Percentiles rank a stretch among this genome's conserved stretches.
Conservation (phyloP, 208 protist species). For the Phytomonas francai region DNA sequence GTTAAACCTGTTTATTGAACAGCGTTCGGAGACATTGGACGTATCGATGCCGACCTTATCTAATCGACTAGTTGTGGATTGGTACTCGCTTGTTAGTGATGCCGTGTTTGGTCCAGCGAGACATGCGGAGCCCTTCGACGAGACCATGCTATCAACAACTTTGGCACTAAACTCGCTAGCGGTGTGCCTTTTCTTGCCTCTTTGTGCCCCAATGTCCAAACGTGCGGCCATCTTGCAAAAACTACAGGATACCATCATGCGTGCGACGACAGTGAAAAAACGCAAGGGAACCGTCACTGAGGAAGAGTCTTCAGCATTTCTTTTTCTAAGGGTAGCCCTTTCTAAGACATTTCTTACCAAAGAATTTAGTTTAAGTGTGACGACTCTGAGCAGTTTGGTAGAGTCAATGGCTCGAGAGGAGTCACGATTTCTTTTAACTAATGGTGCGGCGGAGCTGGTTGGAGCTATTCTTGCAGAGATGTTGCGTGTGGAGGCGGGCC, state of each 20-base stretch:
- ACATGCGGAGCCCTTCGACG: conserved; percentile 2
- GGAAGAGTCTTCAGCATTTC: conserved; percentile 2
- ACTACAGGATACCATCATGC: conserved; percentile 30
- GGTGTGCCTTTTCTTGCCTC: conserved; percentile 31
- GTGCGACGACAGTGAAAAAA: conserved; percentile 12
- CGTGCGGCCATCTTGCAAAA: conserved; percentile 27
- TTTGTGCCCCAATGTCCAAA: conserved; percentile 30
- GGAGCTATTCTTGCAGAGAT: conserved; percentile 27
- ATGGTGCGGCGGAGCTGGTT: conserved; percentile 40
- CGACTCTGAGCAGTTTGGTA: conserved; percentile 56
- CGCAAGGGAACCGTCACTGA: not conserved
- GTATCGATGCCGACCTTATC: not conserved
- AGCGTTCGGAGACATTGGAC: not conserved
- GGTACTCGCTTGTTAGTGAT: conserved; percentile 34
- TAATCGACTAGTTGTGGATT: conserved; percentile 21
- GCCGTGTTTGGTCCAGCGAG: conserved; percentile 23
- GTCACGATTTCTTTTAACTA: conserved; percentile 38
- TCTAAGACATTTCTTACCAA: not conserved
- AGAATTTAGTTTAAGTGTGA: conserved; percentile 16
- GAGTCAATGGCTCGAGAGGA: conserved; percentile 66
- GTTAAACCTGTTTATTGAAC: conserved; percentile 4
- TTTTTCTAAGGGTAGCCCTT: not conserved
- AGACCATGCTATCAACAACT: conserved; percentile 3
- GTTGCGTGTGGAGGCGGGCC: conserved; percentile 10
- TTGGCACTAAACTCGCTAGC: conserved; percentile 15